phyloP scores from a whole-genome alignment of 768 basidiomycete genomes.

The Leccinellum albellum region DNA sequence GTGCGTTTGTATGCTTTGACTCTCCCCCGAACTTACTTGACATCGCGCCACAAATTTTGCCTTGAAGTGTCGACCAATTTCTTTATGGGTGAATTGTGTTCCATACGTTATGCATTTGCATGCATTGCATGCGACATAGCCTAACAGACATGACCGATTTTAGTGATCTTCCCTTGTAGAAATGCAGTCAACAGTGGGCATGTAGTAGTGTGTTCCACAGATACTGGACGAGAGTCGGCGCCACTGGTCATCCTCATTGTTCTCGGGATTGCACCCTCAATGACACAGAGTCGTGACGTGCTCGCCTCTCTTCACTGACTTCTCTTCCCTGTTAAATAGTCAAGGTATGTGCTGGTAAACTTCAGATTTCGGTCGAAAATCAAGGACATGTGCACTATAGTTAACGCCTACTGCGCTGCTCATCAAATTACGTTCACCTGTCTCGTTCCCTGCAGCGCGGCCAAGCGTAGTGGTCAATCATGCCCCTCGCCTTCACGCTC shows the following conservation, averaged over 20 bases:
- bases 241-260: slow-evolving; percentile 3
- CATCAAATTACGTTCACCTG: background rate
- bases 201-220: slow-evolving; percentile 1
- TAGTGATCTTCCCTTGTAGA: background rate
- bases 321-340: slow-evolving; percentile 13
- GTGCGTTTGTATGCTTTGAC: slow-evolving; percentile 1
- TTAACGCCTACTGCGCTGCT: slow-evolving; percentile 4
- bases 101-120: background rate
- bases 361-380: slow-evolving; percentile 7
- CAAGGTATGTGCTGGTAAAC: slow-evolving; percentile 12
- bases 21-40: background rate
- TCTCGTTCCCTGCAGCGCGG: background rate
- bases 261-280: background rate
- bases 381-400: slow-evolving; percentile 16
- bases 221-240: slow-evolving; percentile 9
- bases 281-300: slow-evolving; percentile 5
- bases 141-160: background rate
- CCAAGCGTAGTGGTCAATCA: too few relatives aligned
- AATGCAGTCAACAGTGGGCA: background rate
- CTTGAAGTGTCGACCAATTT: slow-evolving; percentile 1
- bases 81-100: slow-evolving; percentile 8
- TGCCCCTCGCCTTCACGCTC: background rate
- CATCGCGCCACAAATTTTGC: slow-evolving; percentile 23
- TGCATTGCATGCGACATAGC: slow-evolving; percentile 2
- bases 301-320: background rate